These are phyloP conservation scores for Xylariomycetidae sp. DNA, from an alignment of 2,329 filamentous ascomycete species.

Conservation along the genomic window DNA sequence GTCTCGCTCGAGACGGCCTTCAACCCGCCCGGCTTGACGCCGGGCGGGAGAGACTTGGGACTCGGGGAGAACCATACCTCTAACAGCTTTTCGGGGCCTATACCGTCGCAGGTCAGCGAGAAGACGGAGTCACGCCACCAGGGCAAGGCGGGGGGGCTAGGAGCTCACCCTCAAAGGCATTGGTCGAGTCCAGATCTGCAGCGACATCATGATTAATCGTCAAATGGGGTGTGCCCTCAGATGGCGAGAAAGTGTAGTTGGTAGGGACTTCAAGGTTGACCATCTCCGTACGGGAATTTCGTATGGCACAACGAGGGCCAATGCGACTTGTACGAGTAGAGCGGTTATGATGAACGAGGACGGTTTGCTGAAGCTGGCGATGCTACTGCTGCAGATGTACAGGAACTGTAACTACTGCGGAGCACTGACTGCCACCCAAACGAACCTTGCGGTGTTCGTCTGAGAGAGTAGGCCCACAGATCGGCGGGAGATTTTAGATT, in stretches of 20 bases:
- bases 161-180: slow-evolving; percentile 81
- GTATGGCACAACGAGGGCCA: no score
- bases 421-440: slow-evolving; percentile 98
- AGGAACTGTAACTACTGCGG: slow-evolving; percentile 57
- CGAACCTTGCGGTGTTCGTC: slow-evolving; percentile 90
- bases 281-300: slow-evolving; percentile 66
- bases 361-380: slow-evolving; percentile 14
- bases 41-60: slow-evolving; percentile 64
- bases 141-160: no score
- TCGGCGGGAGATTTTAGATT: slow-evolving; percentile 55
- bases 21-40: slow-evolving; percentile 69
- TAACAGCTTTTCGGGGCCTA: slow-evolving; percentile 91
- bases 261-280: slow-evolving; percentile 75
- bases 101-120: slow-evolving; percentile 5
- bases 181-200: slow-evolving; percentile 87
- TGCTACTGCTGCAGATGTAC: background rate
- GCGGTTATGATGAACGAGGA: slow-evolving; percentile 14
- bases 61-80: slow-evolving; percentile 97
- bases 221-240: slow-evolving; percentile 78
- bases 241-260: slow-evolving; percentile 78
- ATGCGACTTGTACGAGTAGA: slow-evolving; percentile 10
- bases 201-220: slow-evolving; percentile 97
- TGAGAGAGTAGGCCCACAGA: slow-evolving; percentile 97
- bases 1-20: slow-evolving; percentile 79
- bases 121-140: background rate